phyloP scores from a whole-genome alignment of 129 eudicot species.

The Tagetes patula region DNA sequence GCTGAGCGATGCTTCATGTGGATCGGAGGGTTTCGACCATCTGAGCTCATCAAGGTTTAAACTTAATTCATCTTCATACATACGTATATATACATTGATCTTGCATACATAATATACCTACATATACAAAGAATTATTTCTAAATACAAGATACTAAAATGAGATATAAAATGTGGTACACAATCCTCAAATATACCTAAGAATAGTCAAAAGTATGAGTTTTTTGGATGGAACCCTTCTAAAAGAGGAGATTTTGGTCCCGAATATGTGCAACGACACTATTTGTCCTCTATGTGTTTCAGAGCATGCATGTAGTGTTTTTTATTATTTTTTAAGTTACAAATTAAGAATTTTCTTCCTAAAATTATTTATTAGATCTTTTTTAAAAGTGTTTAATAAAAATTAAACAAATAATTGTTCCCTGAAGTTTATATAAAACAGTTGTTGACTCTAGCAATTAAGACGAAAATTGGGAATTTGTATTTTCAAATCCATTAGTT shows the following conservation, averaged over 20 bases:
- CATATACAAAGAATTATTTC: neutral
- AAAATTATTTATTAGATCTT: neutral
- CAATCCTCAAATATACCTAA: constrained; percentile 25
- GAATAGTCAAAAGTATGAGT: constrained; percentile 37
- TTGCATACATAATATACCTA: neutral
- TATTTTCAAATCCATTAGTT: no score
- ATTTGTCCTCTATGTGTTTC: constrained; percentile 38
- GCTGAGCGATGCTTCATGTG: constrained; percentile 99
- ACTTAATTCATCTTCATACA: neutral
- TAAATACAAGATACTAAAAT: constrained; percentile 17
- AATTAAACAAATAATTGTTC: neutral
- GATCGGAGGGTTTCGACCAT: constrained; percentile 98
- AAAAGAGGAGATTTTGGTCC: constrained; percentile 28
- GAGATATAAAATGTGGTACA: constrained; percentile 32
- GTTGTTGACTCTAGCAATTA: no score
- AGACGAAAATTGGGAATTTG: no score
- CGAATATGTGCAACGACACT: constrained; percentile 16
- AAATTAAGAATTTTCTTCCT: neutral
- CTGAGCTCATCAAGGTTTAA: constrained; percentile 80
- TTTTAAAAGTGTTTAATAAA: neutral
- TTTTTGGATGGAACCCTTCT: constrained; percentile 31
- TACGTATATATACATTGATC: neutral
- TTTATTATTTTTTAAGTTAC: neutral
- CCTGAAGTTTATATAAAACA: no score
- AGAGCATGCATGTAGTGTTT: constrained; percentile 1